Conservation (phyloP, 176 grass and related monocot genomes). For the Cocos nucifera region DNA sequence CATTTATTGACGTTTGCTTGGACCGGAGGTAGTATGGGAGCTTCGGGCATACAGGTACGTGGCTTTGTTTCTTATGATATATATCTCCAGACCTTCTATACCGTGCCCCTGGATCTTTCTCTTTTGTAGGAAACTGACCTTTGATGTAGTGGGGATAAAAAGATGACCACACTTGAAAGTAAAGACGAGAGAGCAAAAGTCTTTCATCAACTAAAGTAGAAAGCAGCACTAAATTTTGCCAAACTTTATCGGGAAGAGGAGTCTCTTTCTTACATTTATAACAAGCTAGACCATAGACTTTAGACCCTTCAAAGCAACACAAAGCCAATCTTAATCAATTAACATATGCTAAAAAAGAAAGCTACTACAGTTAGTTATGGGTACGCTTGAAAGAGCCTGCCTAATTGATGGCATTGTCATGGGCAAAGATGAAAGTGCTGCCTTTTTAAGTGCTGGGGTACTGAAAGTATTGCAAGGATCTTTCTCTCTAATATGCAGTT, state of each 20-base stretch:
- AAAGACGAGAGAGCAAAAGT: conserved; percentile 1
- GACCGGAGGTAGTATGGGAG: background rate
- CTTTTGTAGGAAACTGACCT: conserved; percentile 4
- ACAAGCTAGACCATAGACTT: conserved; percentile 4
- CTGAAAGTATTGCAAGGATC: too few relatives aligned
- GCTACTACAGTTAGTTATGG: too few relatives aligned
- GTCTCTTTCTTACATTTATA: background rate
- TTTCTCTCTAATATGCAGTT: too few relatives aligned
- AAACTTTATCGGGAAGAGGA: conserved; percentile 7
- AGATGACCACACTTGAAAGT: background rate
- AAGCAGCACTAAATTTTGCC: conserved; percentile 8
- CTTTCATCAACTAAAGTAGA: conserved; percentile 7
- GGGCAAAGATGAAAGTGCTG: too few relatives aligned
- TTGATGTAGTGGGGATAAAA: conserved; percentile 1
- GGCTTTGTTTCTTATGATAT: background rate
- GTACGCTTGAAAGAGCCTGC: too few relatives aligned
- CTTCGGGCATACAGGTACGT: too few relatives aligned
- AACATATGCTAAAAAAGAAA: too few relatives aligned
- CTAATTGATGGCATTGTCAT: too few relatives aligned
- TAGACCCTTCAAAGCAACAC: background rate
- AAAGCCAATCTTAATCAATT: background rate
- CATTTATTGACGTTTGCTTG: background rate
- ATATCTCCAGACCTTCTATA: background rate
- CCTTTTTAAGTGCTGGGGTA: too few relatives aligned
- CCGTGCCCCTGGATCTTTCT: background rate